These are phyloP conservation scores for Pichia insulana DNA, from an alignment of 805 yeast genomes.

Conservation along the genomic window DNA sequence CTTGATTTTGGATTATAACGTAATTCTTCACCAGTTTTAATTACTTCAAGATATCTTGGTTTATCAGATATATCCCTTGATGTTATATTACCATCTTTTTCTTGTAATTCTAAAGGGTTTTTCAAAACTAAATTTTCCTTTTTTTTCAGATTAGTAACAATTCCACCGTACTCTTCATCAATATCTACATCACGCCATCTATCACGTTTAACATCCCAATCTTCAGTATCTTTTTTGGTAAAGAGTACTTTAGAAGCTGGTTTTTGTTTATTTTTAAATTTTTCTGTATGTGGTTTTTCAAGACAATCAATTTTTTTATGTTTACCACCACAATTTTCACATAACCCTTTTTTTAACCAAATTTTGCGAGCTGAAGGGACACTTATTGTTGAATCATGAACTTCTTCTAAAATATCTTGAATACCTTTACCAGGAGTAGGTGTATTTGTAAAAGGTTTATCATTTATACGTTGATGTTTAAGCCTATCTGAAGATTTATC, in stretches of 20 bases:
- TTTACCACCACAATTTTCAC: constrained; percentile 52
- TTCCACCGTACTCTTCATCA: constrained; percentile 45
- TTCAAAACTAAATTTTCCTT: constrained; percentile 25
- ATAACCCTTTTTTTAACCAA: constrained; percentile 28
- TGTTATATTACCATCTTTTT: constrained; percentile 31
- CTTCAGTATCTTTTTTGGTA: constrained; percentile 25
- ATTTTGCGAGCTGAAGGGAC: background rate
- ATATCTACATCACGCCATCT: constrained; percentile 76
- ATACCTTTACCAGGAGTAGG: constrained; percentile 53
- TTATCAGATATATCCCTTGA: constrained; percentile 67
- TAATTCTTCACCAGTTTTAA: constrained; percentile 34
- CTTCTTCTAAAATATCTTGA: constrained; percentile 31
- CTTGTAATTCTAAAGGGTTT: constrained; percentile 6
- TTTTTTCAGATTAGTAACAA: constrained; percentile 38
- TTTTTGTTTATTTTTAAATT: constrained; percentile 23
- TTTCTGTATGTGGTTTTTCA: constrained; percentile 43
- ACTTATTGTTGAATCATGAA: constrained; percentile 13
- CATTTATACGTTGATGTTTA: constrained; percentile 48
- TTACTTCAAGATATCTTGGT: constrained; percentile 56
- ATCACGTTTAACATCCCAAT: constrained; percentile 68
- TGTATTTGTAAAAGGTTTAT: constrained; percentile 36
- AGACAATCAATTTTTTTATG: constrained; percentile 49
- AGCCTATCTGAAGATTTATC: constrained; percentile 35
- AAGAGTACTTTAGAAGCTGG: constrained; percentile 2
- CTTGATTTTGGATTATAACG: constrained; percentile 50